A percentile compares a stretch with the other conserved stretches of the same genome.
These are phyloP conservation scores for Exophiala dermatitidis DNA, from an alignment of 2,329 filamentous ascomycete genomes.

Conservation along the genomic window DNA sequence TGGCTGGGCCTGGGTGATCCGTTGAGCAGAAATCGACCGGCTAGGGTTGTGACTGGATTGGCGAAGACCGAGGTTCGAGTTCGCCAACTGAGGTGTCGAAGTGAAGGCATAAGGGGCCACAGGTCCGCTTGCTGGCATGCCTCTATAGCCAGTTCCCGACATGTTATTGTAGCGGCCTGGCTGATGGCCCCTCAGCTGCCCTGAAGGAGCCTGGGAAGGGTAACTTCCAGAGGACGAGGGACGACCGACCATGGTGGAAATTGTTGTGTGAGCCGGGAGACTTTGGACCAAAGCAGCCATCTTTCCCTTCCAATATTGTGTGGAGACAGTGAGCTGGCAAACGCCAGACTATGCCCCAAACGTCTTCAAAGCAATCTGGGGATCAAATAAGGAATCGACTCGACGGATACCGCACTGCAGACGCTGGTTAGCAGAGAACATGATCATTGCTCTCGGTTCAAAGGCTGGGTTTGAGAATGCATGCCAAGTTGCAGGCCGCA, in stretches of 20 bases:
- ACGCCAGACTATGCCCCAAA: conserved; percentile 5
- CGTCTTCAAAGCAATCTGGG: conserved; percentile 5
- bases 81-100: conserved; percentile 58
- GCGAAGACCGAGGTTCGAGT: conserved; percentile 26
- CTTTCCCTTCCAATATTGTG: conserved; percentile 35
- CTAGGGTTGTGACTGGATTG: conserved; percentile 8
- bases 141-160: conserved; percentile 42
- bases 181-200: conserved; percentile 41
- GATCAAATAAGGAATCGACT: conserved; percentile 4
- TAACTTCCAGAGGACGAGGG: conserved; percentile 59
- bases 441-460: background rate
- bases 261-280: conserved; percentile 67
- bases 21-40: conserved; percentile 48
- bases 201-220: conserved; percentile 30
- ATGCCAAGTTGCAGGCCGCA: no score
- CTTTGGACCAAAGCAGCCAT: conserved; percentile 84
- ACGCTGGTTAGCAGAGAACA: conserved; percentile 2
- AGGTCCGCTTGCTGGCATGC: conserved; percentile 53
- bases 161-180: conserved; percentile 34
- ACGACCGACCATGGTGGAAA: conserved; percentile 69
- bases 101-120: conserved; percentile 74
- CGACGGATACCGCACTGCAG: background rate
- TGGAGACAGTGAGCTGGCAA: background rate
- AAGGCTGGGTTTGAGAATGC: no score
- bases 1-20: conserved; percentile 34